Evolutionary conservation across 2,329 filamentous ascomycete genomes (phyloP).

Genomic region (Penicillium fuscoglaucum): DNA sequence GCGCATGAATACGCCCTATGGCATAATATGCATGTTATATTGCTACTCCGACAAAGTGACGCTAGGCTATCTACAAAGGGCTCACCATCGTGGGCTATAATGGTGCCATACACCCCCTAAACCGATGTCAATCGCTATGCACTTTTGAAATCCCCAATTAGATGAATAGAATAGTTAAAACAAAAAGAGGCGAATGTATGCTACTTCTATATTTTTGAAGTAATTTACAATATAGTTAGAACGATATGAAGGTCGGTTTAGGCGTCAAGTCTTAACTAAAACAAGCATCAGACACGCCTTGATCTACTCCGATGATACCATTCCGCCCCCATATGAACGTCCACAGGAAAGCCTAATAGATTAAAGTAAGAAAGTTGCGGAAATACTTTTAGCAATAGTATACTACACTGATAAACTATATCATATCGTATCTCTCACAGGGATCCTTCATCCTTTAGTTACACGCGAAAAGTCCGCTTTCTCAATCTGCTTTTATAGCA

Average conservation of each 20-base stretch:
- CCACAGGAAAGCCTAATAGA: not conserved
- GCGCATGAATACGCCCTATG: not conserved
- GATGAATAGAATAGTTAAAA: not conserved
- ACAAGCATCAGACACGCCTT: not conserved
- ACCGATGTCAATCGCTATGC: not conserved
- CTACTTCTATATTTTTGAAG: not conserved
- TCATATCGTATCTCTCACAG: not conserved
- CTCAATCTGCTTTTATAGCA: not conserved
- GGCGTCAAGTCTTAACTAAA: not conserved
- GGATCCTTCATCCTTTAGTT: not conserved
- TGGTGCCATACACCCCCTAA: not conserved
- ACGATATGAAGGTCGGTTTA: not conserved
- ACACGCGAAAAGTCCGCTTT: not conserved
- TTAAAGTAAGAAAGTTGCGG: not conserved
- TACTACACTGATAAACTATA: not conserved
- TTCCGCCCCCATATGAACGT: not conserved
- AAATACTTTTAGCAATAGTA: not conserved
- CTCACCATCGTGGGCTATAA: not conserved
- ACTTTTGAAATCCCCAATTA: not conserved
- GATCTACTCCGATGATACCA: not conserved
- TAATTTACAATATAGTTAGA: not conserved
- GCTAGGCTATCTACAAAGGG: not conserved
- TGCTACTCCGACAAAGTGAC: not conserved
- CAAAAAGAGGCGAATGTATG: not conserved
- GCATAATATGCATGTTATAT: not conserved